Percentiles rank a stretch among this genome's conserved stretches.
phyloP scores from a whole-genome alignment of 805 yeast species.

The Brettanomyces anomalus region DNA sequence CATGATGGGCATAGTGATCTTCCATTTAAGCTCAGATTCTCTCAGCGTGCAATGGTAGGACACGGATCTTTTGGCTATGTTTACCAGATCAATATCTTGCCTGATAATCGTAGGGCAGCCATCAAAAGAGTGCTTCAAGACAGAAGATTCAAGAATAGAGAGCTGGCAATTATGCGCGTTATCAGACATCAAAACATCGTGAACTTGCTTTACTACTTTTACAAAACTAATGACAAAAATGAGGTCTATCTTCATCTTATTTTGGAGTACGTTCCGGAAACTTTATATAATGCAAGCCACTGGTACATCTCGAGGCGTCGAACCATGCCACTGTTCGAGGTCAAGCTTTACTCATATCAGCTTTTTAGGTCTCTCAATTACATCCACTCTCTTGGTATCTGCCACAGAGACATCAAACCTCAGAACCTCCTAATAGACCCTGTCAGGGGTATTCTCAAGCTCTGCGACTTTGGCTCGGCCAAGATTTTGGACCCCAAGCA shows the following conservation, averaged over 20 bases:
- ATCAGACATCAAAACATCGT: slow-evolving; percentile 83
- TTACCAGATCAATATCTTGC: slow-evolving; percentile 73
- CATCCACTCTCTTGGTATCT: slow-evolving; percentile 66
- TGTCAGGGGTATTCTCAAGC: slow-evolving; percentile 69
- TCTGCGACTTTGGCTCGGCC: slow-evolving; percentile 96
- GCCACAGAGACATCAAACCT: slow-evolving; percentile 92
- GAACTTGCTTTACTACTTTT: slow-evolving; percentile 79
- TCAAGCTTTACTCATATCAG: slow-evolving; percentile 77
- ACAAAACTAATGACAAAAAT: slow-evolving; percentile 52
- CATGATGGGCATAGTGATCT: slow-evolving; percentile 67
- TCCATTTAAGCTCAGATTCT: slow-evolving; percentile 54
- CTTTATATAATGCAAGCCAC: slow-evolving; percentile 83
- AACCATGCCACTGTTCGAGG: slow-evolving; percentile 83
- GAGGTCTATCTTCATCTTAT: slow-evolving; percentile 85
- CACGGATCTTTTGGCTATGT: slow-evolving; percentile 99
- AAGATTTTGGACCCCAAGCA: slow-evolving; percentile 82
- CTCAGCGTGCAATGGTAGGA: slow-evolving; percentile 88
- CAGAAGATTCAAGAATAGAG: slow-evolving; percentile 88
- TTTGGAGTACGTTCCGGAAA: slow-evolving; percentile 91
- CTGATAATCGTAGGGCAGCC: slow-evolving; percentile 76
- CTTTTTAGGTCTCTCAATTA: slow-evolving; percentile 69
- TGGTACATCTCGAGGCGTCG: slow-evolving; percentile 68
- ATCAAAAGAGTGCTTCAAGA: slow-evolving; percentile 96
- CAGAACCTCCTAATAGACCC: slow-evolving; percentile 87
- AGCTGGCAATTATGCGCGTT: slow-evolving; percentile 88